A percentile compares a stretch with the other conserved stretches of the same genome.
These are phyloP conservation scores for Piloderma croceum DNA, from an alignment of 768 basidiomycete genomes.

Conservation along the genomic window DNA sequence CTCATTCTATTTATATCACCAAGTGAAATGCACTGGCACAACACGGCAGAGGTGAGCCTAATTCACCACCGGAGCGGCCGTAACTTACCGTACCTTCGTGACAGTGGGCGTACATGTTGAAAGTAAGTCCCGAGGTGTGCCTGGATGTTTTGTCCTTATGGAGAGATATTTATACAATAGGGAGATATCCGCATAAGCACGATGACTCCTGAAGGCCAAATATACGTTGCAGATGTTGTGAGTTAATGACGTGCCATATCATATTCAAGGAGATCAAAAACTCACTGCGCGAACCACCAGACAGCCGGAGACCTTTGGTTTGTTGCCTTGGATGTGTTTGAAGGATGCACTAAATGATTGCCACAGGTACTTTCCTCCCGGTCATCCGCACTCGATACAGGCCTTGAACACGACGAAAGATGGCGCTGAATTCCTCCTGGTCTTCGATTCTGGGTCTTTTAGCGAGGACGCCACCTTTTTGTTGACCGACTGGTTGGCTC, in stretches of 20 bases:
- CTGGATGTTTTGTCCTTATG: neutral
- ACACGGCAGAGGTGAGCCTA: conserved; percentile 35
- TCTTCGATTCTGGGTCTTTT: conserved; percentile 48
- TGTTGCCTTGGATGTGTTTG: neutral
- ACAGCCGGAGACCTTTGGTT: no score
- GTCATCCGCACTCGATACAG: conserved; percentile 51
- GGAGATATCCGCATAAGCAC: conserved; percentile 45
- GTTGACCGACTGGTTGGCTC: conserved; percentile 51
- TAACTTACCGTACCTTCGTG: conserved; percentile 6
- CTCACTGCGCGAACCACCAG: no score
- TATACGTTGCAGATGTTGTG: conserved; percentile 47
- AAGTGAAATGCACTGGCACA: conserved; percentile 56
- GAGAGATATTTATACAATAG: conserved; percentile 20
- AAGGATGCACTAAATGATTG: conserved; percentile 36
- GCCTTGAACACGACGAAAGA: conserved; percentile 39
- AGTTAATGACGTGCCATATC: conserved; percentile 9
- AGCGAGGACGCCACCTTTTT: conserved; percentile 51
- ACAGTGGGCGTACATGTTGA: conserved; percentile 51
- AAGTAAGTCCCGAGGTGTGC: conserved; percentile 17
- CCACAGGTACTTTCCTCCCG: conserved; percentile 54
- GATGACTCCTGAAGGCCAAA: conserved; percentile 42
- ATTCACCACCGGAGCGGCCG: neutral
- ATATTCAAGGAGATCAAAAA: no score
- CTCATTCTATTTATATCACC: no score
- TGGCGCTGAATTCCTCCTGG: conserved; percentile 50